Percentiles rank a stretch among this genome's conserved stretches.
Conservation (phyloP, 2,329 filamentous ascomycete species). For the Penicillium sp. region DNA sequence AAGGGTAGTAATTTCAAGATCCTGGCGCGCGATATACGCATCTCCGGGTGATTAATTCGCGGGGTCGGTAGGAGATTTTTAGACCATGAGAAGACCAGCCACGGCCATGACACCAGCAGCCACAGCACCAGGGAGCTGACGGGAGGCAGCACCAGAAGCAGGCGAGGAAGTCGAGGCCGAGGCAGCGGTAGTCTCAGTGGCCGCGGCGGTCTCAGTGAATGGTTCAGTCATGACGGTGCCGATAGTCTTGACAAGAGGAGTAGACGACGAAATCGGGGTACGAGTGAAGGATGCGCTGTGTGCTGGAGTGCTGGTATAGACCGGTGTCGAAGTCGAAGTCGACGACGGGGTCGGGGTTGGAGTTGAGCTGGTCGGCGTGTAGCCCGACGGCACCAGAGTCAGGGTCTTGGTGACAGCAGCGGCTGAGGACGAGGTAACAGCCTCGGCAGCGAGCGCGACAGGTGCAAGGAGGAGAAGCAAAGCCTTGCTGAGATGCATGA, state of each 20-base stretch:
- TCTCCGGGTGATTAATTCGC: no score
- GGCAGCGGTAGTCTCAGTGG: constrained; percentile 2
- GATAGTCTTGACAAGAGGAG: constrained; percentile 19
- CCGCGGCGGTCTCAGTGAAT: constrained; percentile 1
- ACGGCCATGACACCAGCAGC: constrained; percentile 32
- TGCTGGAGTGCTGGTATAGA: constrained; percentile 13
- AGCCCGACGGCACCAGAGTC: constrained; percentile 27
- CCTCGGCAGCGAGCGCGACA: constrained; percentile 28
- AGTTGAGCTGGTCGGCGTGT: constrained; percentile 18
- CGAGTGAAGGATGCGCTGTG: constrained; percentile 6
- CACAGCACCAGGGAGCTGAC: constrained; percentile 27
- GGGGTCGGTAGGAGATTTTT: no score
- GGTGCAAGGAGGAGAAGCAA: constrained; percentile 32
- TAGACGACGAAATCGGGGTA: constrained; percentile 19
- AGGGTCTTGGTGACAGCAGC: constrained; percentile 24
- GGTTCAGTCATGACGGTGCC: constrained; percentile 9
- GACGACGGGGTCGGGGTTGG: constrained; percentile 22
- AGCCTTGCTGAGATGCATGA: constrained; percentile 37
- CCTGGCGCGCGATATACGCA: constrained; percentile 1
- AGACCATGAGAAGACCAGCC: constrained; percentile 36
- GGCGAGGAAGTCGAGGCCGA: constrained; percentile 16
- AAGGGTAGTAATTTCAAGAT: constrained; percentile 12
- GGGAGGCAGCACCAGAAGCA: constrained; percentile 22
- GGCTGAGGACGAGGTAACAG: constrained; percentile 15
- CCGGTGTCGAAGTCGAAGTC: constrained; percentile 10